phyloP scores from a whole-genome alignment of 75 land plant genomes.

The Cryptomeria japonica region DNA sequence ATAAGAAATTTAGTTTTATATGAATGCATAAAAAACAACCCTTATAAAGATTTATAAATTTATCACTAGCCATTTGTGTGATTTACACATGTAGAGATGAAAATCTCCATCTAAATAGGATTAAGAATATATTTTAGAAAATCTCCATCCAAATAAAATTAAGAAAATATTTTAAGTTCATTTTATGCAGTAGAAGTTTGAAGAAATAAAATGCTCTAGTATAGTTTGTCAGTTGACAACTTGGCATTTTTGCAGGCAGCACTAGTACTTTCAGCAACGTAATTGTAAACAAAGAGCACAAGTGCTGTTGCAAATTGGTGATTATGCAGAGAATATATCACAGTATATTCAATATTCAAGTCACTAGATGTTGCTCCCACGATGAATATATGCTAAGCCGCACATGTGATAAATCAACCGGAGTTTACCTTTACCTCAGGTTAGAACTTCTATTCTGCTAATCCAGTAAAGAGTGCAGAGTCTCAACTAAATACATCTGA shows the following conservation, averaged over 20 bases:
- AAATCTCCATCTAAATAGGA: neutral
- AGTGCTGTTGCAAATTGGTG: neutral
- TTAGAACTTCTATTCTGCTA: neutral
- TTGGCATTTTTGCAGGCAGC: conserved; percentile 1
- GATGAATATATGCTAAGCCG: conserved; percentile 1
- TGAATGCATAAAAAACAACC: neutral
- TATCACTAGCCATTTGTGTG: neutral
- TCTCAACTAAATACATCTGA: neutral
- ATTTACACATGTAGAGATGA: neutral
- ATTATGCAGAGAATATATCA: neutral
- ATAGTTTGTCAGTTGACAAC: neutral
- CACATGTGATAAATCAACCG: neutral
- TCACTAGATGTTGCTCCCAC: conserved; percentile 3
- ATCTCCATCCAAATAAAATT: too few species aligned
- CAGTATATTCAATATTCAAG: neutral
- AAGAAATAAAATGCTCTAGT: neutral
- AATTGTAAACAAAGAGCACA: neutral
- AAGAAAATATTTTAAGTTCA: too few species aligned
- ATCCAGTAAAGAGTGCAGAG: neutral
- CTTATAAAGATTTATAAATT: neutral
- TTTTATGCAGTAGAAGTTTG: neutral
- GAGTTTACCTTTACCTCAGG: neutral
- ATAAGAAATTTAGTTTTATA: neutral
- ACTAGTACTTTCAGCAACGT: conserved; percentile 7
- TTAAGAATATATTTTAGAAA: neutral